phyloP scores from a whole-genome alignment of 192 early-diverging fungal genomes.

The Diversispora eburnea region DNA sequence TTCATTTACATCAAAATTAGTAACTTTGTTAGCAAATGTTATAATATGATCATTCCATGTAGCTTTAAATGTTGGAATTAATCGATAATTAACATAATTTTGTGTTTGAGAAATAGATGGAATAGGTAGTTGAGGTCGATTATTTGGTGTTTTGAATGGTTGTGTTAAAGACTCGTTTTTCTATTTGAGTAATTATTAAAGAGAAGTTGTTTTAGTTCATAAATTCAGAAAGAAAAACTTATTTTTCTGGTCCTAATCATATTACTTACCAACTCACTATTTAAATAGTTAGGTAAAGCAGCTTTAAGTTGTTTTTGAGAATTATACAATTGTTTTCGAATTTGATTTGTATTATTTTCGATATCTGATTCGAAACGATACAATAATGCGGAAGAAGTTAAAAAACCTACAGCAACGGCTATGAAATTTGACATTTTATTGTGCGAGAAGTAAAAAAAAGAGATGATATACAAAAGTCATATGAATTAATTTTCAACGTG shows the following conservation, averaged over 20 bases:
- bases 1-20: conserved; percentile 8
- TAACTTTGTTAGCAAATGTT: neutral
- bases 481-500: too few species aligned
- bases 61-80: conserved; percentile 26
- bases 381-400: conserved; percentile 14
- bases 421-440: conserved; percentile 16
- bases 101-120: conserved; percentile 9
- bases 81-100: conserved; percentile 19
- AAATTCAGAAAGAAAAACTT: neutral
- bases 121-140: conserved; percentile 15
- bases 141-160: neutral
- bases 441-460: neutral
- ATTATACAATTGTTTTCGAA: neutral
- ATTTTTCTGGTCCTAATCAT: neutral
- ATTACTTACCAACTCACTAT: neutral
- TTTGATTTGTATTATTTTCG: conserved; percentile 16
- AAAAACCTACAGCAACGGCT: neutral
- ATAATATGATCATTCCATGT: conserved; percentile 26
- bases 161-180: neutral
- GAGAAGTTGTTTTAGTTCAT: neutral
- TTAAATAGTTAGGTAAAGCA: conserved; percentile 1
- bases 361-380: conserved; percentile 20
- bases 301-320: neutral
- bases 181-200: neutral
- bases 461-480: too few species aligned